Conservation (phyloP, 768 basidiomycete genomes). For the Fistulinella prunicolor region DNA sequence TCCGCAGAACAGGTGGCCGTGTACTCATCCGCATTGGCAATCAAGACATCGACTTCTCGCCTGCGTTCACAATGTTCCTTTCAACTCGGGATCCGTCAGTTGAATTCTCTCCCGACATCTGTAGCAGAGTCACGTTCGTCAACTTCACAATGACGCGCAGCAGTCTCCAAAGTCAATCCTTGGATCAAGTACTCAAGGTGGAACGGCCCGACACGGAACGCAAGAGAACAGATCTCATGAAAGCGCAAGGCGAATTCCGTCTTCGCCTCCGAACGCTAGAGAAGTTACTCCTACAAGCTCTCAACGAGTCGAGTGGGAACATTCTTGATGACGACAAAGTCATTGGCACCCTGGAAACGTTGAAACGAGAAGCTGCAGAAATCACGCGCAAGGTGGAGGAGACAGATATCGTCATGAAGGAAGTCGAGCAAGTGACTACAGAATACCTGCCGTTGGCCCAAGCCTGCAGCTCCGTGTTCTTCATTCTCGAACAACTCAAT, state of each 20-base stretch:
- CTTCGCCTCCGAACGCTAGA: slow-evolving; percentile 90
- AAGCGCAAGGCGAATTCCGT: slow-evolving; percentile 97
- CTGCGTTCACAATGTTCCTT: slow-evolving; percentile 99
- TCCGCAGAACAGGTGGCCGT: slow-evolving; percentile 93
- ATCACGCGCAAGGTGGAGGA: slow-evolving; percentile 95
- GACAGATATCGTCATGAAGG: slow-evolving; percentile 92
- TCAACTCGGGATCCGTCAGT: slow-evolving; percentile 96
- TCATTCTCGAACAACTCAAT: slow-evolving; percentile 92
- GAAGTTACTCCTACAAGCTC: slow-evolving; percentile 86
- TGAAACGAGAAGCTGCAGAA: slow-evolving; percentile 95
- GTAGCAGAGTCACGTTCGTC: slow-evolving; percentile 93
- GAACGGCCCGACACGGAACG: slow-evolving; percentile 96
- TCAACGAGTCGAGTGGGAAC: slow-evolving; percentile 96
- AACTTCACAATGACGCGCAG: slow-evolving; percentile 99
- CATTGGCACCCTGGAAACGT: slow-evolving; percentile 90
- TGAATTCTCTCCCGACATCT: slow-evolving; percentile 97
- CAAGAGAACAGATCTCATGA: slow-evolving; percentile 95
- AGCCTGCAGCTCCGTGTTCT: slow-evolving; percentile 95
- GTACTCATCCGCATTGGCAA: slow-evolving; percentile 94
- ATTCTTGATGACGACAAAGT: slow-evolving; percentile 99
- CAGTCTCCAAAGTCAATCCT: slow-evolving; percentile 96
- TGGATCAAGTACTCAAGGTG: slow-evolving; percentile 95
- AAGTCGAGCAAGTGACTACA: slow-evolving; percentile 92
- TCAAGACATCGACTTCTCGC: slow-evolving; percentile 99
- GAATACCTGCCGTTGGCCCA: slow-evolving; percentile 94